A percentile compares a stretch with the other conserved stretches of the same genome.
Conservation (phyloP, 371 early-diverging fungal genomes). For the Mortierella sp. region DNA sequence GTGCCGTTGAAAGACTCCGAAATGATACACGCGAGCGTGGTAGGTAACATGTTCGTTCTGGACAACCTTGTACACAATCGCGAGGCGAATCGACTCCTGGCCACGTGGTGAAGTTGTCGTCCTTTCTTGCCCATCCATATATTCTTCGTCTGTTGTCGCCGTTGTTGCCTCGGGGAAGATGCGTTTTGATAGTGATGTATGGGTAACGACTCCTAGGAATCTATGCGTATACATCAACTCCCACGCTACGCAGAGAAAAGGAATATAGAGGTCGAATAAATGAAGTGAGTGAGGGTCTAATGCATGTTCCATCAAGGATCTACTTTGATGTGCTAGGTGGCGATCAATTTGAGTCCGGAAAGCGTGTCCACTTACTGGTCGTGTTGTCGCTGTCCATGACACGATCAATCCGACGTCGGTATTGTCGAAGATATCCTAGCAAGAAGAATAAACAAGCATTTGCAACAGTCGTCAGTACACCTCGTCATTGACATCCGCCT, state of each 20-base stretch:
- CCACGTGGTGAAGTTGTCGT: neutral
- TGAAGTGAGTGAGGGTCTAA: neutral
- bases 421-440: conserved; percentile 42
- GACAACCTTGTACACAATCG: conserved; percentile 38
- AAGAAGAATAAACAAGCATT: neutral
- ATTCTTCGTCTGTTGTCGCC: neutral
- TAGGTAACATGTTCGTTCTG: conserved; percentile 38
- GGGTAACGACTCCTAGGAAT: conserved; percentile 46
- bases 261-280: neutral
- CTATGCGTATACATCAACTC: conserved; percentile 50
- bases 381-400: conserved; percentile 23
- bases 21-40: conserved; percentile 43
- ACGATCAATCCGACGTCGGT: conserved; percentile 30
- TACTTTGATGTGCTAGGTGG: neutral
- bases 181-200: conserved; percentile 43
- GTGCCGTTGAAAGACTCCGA: conserved; percentile 30
- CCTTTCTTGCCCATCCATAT: neutral
- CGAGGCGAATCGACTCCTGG: conserved; percentile 31
- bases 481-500: neutral
- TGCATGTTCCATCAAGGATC: neutral
- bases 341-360: too few species aligned
- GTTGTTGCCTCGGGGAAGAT: conserved; percentile 5
- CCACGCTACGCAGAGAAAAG: conserved; percentile 23
- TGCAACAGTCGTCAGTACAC: neutral
- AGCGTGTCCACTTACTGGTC: conserved; percentile 38